These are phyloP conservation scores for Nemania bipapillata DNA, from an alignment of 2,329 filamentous ascomycete genomes.

Conservation along the genomic window DNA sequence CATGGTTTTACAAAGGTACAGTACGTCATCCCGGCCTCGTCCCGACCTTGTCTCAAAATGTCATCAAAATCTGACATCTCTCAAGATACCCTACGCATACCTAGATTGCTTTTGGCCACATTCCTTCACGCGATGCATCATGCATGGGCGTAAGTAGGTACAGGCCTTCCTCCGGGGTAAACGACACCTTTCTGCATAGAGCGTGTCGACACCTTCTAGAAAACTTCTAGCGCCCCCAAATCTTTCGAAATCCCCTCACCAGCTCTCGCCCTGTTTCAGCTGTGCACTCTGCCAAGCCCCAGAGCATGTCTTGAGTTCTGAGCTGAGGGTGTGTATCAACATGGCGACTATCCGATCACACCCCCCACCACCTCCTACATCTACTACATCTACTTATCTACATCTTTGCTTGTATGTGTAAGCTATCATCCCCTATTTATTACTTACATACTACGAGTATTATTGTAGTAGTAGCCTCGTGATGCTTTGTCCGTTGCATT, in stretches of 20 bases:
- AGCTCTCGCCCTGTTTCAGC: constrained; percentile 23
- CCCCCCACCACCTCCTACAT: not conserved
- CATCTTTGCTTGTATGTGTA: too few species aligned
- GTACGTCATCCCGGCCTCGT: constrained; percentile 28
- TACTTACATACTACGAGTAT: too few species aligned
- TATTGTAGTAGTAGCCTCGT: constrained; percentile 18
- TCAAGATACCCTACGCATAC: too few species aligned
- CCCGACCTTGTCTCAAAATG: not conserved
- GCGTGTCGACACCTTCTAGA: constrained; percentile 30
- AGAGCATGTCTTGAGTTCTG: not conserved
- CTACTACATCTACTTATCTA: not conserved
- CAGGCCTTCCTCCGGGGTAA: constrained; percentile 29
- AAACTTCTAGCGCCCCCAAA: constrained; percentile 31
- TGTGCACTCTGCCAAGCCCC: not conserved
- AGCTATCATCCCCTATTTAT: too few species aligned
- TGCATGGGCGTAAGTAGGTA: constrained; percentile 9
- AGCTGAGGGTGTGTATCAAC: constrained; percentile 8
- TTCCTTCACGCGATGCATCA: constrained; percentile 15
- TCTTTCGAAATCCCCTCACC: constrained; percentile 6
- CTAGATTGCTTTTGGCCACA: not conserved
- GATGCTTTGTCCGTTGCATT: not conserved
- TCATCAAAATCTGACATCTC: not conserved
- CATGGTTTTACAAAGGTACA: constrained; percentile 19
- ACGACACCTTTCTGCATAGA: constrained; percentile 3
- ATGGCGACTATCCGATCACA: constrained; percentile 1